Evolutionary conservation across 805 yeast genomes (phyloP), one percentile per base, ranked within the genome.

Genomic region (Cyberlindnera maritima): DNA sequence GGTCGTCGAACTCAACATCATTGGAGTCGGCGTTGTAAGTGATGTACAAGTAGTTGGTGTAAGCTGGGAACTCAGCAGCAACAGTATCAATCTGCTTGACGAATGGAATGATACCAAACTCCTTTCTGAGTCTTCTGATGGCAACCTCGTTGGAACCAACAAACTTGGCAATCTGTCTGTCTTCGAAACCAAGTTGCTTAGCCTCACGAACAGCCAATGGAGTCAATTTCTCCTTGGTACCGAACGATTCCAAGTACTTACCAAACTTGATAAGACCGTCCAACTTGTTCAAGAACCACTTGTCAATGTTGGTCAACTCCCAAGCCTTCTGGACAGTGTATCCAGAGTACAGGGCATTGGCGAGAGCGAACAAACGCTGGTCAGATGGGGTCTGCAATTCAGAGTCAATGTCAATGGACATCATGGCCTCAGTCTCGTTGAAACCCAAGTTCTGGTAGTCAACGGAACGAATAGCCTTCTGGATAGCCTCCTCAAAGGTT

Each of bases 1-100:
- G 77, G 50, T 92, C 98, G 60, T 85, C 80, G 64, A 92, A 94
- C 37, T 74, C 78, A 41, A 92, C 84, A 68, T 81, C 75, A 50
- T 87, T 78, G 48, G 46, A 42, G 32, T 42, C 46, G 36, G 97
- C 99, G 63, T 91, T 92, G 73, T 92, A 92, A 40, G 99, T 92
- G 43, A 96, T 88, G 80, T 92, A 92, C 59, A 92, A 76, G 70
- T 92, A 92, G 76, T 92, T 92, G 48, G 99, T 92, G 61, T 84
- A 79, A 43, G 99, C 99, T 41, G 99, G 99, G 83, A 92, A 92
- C 70, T 92, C 99, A 47, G 99, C 98, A 54, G 99, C 99, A 55
- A 92, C 77, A 36, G 99, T 92, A 65, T 92, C 98, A 63, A 92
- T 92, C 72, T 90, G 88, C 79, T 92, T 94, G 59, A 92, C 99